Percentiles rank a stretch among this genome's conserved stretches.
Evolutionary conservation across 1,284 basidiomycete species (phyloP).

Genomic region (Irpex sp.): DNA sequence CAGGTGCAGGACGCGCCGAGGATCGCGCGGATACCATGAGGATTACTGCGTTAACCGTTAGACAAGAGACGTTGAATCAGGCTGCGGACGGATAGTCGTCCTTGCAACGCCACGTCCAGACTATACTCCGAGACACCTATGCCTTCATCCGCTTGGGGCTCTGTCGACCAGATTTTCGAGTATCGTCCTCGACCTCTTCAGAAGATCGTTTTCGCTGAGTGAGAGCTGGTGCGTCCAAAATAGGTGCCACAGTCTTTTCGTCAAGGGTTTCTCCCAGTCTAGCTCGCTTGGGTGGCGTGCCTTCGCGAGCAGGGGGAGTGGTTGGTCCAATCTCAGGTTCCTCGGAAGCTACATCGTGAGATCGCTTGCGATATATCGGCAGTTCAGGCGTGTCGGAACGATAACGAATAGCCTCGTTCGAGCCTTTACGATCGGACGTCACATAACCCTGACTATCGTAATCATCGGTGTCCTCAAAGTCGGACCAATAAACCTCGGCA

Average conservation of each 20-base stretch:
- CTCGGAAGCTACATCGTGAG: conserved; percentile 6
- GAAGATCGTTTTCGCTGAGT: conserved; percentile 28
- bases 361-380: conserved; percentile 12
- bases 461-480: conserved; percentile 7
- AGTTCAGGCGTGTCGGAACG: conserved; percentile 18
- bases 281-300: conserved; percentile 31
- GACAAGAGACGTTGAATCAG: not conserved
- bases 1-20: conserved; percentile 3
- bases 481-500: conserved; percentile 15
- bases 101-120: not conserved
- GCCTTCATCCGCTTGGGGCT: conserved; percentile 15
- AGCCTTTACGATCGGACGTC: not conserved
- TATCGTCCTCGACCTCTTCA: conserved; percentile 27
- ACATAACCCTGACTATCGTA: not conserved
- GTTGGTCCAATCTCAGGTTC: conserved; percentile 13
- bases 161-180: not conserved
- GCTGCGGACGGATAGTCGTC: not conserved
- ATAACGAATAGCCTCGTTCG: conserved; percentile 16
- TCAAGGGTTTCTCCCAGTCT: conserved; percentile 11
- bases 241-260: not conserved
- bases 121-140: not conserved
- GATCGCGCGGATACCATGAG: conserved; percentile 9
- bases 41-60: not conserved
- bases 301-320: conserved; percentile 19
- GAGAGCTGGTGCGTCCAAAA: conserved; percentile 12